phyloP scores from a whole-genome alignment of 768 basidiomycete species.

The Calocybe indica region DNA sequence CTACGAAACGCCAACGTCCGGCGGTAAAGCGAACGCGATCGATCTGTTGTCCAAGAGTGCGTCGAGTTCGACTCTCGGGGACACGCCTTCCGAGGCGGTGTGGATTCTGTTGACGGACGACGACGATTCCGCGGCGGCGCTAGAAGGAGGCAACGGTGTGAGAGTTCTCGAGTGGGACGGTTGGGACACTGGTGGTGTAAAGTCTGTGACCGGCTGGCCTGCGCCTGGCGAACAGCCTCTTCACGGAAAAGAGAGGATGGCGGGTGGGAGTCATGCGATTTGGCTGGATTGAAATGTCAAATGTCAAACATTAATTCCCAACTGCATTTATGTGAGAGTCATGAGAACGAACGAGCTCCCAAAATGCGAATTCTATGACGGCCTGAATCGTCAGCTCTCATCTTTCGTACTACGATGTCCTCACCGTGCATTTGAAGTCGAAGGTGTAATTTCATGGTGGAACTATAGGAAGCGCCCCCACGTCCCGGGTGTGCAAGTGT shows the following conservation, averaged over 20 bases:
- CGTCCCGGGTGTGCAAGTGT: too few relatives aligned
- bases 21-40: slow-evolving; percentile 48
- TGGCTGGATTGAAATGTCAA: slow-evolving; percentile 34
- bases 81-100: slow-evolving; percentile 19
- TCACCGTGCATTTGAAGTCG: too few relatives aligned
- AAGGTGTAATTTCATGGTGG: too few relatives aligned
- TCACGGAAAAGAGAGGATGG: slow-evolving; percentile 19
- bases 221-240: slow-evolving; percentile 7
- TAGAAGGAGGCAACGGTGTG: slow-evolving; percentile 28
- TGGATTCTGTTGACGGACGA: slow-evolving; percentile 51
- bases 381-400: too few relatives aligned
- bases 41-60: slow-evolving; percentile 32
- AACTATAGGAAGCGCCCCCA: too few relatives aligned
- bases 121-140: slow-evolving; percentile 23
- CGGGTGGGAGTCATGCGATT: slow-evolving; percentile 46
- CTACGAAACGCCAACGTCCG: slow-evolving; percentile 40
- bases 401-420: too few relatives aligned
- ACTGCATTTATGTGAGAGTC: too few relatives aligned
- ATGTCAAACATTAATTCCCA: too few relatives aligned
- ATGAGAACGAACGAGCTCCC: too few relatives aligned
- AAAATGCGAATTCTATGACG: too few relatives aligned
- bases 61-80: too few relatives aligned
- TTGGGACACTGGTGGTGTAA: slow-evolving; percentile 31
- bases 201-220: slow-evolving; percentile 39
- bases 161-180: slow-evolving; percentile 47